Percentiles rank a stretch among this genome's conserved stretches.
phyloP scores from a whole-genome alignment of 345 rosid genomes.

The Citrus mangshanensis region DNA sequence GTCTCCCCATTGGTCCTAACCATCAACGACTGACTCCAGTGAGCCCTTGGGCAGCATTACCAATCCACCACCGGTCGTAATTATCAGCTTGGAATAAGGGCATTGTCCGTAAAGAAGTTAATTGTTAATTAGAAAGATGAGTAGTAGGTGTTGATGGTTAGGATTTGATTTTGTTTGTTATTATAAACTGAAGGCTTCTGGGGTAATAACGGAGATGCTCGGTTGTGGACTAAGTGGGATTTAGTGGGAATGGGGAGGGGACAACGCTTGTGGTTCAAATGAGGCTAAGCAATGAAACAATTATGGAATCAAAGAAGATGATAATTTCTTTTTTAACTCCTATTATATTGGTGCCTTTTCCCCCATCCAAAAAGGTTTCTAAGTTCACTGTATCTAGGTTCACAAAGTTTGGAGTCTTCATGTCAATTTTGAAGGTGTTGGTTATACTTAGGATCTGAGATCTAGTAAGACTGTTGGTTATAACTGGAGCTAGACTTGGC shows the following conservation, averaged over 20 bases:
- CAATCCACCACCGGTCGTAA: slow-evolving; percentile 30
- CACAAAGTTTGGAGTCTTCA: not conserved
- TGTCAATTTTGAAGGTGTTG: not conserved
- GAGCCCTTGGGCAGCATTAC: slow-evolving; percentile 55
- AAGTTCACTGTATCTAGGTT: not conserved
- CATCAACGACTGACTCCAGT: slow-evolving; percentile 27
- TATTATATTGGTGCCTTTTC: not conserved
- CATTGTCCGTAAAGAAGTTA: not conserved
- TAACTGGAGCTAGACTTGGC: too few species aligned
- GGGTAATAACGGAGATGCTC: not conserved
- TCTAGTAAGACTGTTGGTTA: too few species aligned
- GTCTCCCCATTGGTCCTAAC: slow-evolving; percentile 13
- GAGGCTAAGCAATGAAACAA: not conserved
- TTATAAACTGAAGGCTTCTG: not conserved
- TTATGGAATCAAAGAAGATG: not conserved
- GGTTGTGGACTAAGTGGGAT: not conserved
- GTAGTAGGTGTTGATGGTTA: not conserved
- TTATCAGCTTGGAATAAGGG: not conserved
- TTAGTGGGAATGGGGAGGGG: not conserved
- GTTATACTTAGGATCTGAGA: too few species aligned
- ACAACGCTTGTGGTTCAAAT: not conserved
- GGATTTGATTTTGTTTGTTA: not conserved
- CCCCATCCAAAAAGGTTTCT: not conserved
- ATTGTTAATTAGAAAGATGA: not conserved
- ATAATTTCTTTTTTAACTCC: not conserved